Evolutionary conservation across 345 rosid species (phyloP).

Genomic region (Acer saccharum): DNA sequence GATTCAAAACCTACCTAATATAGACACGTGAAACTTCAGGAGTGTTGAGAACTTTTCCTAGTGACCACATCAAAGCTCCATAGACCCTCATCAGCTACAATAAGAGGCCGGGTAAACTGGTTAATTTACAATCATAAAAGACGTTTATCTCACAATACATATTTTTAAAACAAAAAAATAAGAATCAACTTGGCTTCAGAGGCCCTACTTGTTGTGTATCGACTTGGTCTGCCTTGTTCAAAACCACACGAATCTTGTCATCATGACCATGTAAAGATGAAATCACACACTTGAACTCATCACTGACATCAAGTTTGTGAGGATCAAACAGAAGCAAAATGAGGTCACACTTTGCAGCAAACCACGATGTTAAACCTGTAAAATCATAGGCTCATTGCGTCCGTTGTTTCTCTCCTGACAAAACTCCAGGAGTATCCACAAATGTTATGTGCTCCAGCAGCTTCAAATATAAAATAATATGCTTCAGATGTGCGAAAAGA

Average conservation of each 20-base stretch:
- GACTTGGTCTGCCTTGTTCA: slow-evolving; percentile 95
- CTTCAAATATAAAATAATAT: slow-evolving; percentile 42
- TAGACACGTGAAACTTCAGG: slow-evolving; percentile 95
- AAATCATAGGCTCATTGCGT: slow-evolving; percentile 90
- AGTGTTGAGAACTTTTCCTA: slow-evolving; percentile 92
- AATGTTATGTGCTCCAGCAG: slow-evolving; percentile 87
- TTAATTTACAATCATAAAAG: slow-evolving; percentile 10
- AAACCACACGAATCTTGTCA: slow-evolving; percentile 94
- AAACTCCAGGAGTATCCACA: slow-evolving; percentile 96
- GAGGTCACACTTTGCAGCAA: slow-evolving; percentile 96
- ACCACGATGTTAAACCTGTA: slow-evolving; percentile 96
- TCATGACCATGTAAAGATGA: slow-evolving; percentile 92
- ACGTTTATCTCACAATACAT: not conserved
- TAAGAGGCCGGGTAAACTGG: slow-evolving; percentile 13
- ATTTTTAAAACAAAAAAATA: slow-evolving; percentile 1
- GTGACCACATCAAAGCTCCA: slow-evolving; percentile 99
- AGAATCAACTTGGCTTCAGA: slow-evolving; percentile 6
- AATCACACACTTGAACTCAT: slow-evolving; percentile 97
- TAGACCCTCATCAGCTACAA: slow-evolving; percentile 95
- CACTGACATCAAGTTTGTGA: slow-evolving; percentile 92
- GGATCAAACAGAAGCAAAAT: slow-evolving; percentile 96
- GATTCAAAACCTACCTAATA: slow-evolving; percentile 65
- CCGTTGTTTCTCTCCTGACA: slow-evolving; percentile 92
- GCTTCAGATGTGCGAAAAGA: slow-evolving; percentile 18
- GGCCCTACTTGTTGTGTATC: slow-evolving; percentile 82